Percentiles rank a stretch among this genome's conserved stretches.
These are phyloP conservation scores for Akanthomyces dipterigenus DNA, from an alignment of 2,329 filamentous ascomycete species.

Conservation along the genomic window DNA sequence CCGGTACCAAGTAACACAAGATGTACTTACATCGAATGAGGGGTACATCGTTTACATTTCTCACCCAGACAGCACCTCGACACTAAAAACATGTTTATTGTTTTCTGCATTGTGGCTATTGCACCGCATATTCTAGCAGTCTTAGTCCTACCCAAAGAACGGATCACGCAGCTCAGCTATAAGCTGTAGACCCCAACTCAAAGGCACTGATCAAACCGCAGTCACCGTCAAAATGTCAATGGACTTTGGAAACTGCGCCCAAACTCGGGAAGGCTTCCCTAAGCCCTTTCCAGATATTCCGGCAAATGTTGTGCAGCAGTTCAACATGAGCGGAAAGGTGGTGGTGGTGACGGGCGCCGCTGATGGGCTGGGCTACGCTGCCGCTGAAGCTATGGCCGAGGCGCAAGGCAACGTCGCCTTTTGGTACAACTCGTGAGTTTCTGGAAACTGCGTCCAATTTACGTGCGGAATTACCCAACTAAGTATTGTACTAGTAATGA, in stretches of 20 bases:
- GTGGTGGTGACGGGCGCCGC: slow-evolving; percentile 38
- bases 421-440: slow-evolving; percentile 21
- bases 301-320: slow-evolving; percentile 37
- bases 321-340: slow-evolving; percentile 34
- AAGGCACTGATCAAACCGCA: too few relatives aligned
- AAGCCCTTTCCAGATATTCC: slow-evolving; percentile 29
- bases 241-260: slow-evolving; percentile 18
- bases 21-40: neutral
- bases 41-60: neutral
- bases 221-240: slow-evolving; percentile 20
- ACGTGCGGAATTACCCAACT: too few relatives aligned
- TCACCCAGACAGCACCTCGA: too few relatives aligned
- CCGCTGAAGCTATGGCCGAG: slow-evolving; percentile 39
- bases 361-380: slow-evolving; percentile 38
- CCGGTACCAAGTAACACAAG: neutral
- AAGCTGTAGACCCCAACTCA: too few relatives aligned
- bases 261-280: slow-evolving; percentile 20
- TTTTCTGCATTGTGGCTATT: too few relatives aligned
- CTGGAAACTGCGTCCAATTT: too few relatives aligned
- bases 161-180: too few relatives aligned
- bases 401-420: slow-evolving; percentile 34
- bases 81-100: too few relatives aligned
- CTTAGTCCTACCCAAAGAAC: too few relatives aligned
- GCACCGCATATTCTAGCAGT: too few relatives aligned
- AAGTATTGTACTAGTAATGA: slow-evolving; percentile 21